Conservation (phyloP, 202 grass and related monocot species). For the Setaria italica region DNA sequence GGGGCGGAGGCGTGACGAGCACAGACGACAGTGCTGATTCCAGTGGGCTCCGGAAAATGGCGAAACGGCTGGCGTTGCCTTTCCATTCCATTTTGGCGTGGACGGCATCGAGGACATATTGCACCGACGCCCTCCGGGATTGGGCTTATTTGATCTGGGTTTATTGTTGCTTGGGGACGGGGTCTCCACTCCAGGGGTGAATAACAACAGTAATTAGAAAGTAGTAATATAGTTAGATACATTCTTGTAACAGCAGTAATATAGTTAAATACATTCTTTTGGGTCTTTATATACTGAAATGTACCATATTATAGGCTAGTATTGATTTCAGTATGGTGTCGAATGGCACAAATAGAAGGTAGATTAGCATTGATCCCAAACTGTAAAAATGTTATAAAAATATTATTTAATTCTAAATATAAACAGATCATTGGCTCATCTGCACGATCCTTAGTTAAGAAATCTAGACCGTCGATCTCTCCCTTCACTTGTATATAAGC, state of each 20-base stretch:
- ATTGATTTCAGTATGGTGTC: no score
- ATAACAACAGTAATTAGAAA: no score
- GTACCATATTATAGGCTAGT: no score
- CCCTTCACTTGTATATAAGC: not conserved
- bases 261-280: no score
- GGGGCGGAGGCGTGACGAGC: not conserved
- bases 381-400: not conserved
- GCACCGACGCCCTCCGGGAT: not conserved
- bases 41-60: not conserved
- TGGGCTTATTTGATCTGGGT: not conserved
- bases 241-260: no score
- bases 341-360: no score
- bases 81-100: not conserved
- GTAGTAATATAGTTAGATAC: no score
- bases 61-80: not conserved
- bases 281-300: no score
- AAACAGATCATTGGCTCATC: not conserved
- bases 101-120: not conserved
- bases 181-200: not conserved
- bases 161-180: no score
- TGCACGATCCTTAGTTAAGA: no score
- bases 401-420: not conserved
- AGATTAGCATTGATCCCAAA: not conserved
- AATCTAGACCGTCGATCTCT: not conserved
- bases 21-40: not conserved